These are phyloP conservation scores for Trametes villosa DNA, from an alignment of 768 basidiomycete genomes.

Conservation along the genomic window DNA sequence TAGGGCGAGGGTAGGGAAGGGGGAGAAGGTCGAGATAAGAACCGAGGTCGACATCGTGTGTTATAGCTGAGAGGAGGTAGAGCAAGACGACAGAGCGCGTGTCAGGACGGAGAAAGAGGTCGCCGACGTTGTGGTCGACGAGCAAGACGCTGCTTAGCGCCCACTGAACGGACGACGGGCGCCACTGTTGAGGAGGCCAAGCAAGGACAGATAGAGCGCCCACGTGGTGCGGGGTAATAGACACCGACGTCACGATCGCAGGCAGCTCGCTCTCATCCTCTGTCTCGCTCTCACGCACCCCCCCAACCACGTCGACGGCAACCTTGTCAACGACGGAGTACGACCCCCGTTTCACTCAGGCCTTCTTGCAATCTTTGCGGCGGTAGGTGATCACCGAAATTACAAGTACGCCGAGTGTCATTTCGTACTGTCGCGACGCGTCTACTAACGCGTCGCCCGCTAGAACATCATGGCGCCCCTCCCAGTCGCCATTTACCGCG, in stretches of 20 bases:
- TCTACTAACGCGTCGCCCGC: neutral
- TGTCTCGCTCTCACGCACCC: neutral
- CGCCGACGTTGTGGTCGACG: constrained; percentile 1
- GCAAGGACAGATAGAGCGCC: neutral
- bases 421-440: neutral
- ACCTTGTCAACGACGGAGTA: too few relatives aligned
- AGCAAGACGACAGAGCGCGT: neutral
- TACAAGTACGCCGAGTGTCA: neutral
- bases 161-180: neutral
- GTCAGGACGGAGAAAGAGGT: neutral
- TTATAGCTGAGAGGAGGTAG: neutral
- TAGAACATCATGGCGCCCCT: constrained; percentile 20
- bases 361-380: too few relatives aligned
- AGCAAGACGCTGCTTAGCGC: neutral
- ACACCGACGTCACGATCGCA: constrained; percentile 2
- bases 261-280: neutral
- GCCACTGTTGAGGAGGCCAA: constrained; percentile 3
- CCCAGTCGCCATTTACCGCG: constrained; percentile 17
- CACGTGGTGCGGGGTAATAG: constrained; percentile 20
- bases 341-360: too few relatives aligned
- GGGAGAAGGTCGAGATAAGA: constrained; percentile 63
- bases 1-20: constrained; percentile 60
- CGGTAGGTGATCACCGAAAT: too few relatives aligned
- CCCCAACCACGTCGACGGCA: too few relatives aligned
- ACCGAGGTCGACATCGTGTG: constrained; percentile 51